These are phyloP conservation scores for Colletotrichum cuscutae DNA, from an alignment of 2,329 filamentous ascomycete species.

Conservation along the genomic window DNA sequence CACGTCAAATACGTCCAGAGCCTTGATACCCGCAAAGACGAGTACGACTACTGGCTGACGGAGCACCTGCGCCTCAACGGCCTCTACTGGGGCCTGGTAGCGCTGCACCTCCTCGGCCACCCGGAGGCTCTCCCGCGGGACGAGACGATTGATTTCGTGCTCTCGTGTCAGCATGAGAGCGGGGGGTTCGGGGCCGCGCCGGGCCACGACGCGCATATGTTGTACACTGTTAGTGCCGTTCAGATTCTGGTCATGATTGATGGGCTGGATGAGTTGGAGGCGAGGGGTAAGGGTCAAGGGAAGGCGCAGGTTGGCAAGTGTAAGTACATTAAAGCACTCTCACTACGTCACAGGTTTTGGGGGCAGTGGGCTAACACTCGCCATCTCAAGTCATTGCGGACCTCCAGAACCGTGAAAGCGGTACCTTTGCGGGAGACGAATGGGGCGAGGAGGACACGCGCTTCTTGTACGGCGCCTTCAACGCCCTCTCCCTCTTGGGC, in stretches of 20 bases:
- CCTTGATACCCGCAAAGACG: conserved; percentile 90
- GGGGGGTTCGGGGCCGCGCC: conserved; percentile 96
- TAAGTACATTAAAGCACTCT: conserved; percentile 54
- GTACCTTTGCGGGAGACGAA: conserved; percentile 92
- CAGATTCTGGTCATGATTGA: conserved; percentile 91
- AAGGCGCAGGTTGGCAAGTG: conserved; percentile 82
- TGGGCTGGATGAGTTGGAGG: conserved; percentile 85
- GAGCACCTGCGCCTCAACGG: conserved; percentile 96
- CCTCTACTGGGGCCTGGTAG: conserved; percentile 94
- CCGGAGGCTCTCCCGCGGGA: conserved; percentile 84
- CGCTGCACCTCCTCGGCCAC: conserved; percentile 84
- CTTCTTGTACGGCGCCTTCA: conserved; percentile 91
- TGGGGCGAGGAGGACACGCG: conserved; percentile 97
- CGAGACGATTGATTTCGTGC: conserved; percentile 89
- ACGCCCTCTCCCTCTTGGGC: conserved; percentile 85
- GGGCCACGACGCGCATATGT: conserved; percentile 93
- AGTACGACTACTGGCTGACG: conserved; percentile 97
- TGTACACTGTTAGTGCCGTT: conserved; percentile 94
- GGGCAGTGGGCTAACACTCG: conserved; percentile 24
- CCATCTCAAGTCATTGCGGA: conserved; percentile 73
- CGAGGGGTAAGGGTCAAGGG: conserved; percentile 73
- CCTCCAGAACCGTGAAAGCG: conserved; percentile 82
- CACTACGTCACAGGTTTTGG: conserved; percentile 2
- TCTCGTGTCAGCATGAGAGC: conserved; percentile 89
- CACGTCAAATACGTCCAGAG: conserved; percentile 95